These are phyloP conservation scores for Cladosporium sp. DNA, from an alignment of 2,329 filamentous ascomycete species.

Conservation along the genomic window DNA sequence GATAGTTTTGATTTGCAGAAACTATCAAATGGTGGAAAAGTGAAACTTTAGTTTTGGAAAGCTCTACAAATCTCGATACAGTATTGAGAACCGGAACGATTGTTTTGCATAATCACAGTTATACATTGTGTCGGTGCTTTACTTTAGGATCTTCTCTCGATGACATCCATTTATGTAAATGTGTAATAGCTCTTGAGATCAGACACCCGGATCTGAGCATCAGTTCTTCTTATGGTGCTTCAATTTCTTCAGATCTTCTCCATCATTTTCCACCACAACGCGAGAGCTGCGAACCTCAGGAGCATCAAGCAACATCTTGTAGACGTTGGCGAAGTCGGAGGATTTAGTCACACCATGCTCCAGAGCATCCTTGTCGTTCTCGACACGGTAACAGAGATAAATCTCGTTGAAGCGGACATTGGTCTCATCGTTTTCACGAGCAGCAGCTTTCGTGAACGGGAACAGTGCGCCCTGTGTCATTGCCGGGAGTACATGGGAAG, in stretches of 20 bases:
- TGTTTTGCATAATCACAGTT: too few relatives aligned
- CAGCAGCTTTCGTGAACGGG: conserved; percentile 31
- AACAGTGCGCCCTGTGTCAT: conserved; percentile 36
- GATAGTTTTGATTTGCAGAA: too few relatives aligned
- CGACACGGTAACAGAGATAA: conserved; percentile 28
- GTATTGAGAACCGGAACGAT: too few relatives aligned
- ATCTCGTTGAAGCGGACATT: conserved; percentile 40
- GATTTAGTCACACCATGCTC: conserved; percentile 12
- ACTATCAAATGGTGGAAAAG: too few relatives aligned
- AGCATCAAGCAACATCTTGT: conserved; percentile 8
- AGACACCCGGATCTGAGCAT: too few relatives aligned
- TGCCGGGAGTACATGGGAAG: conserved; percentile 20
- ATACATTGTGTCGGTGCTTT: too few relatives aligned
- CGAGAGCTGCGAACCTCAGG: conserved; percentile 4
- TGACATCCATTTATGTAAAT: too few relatives aligned
- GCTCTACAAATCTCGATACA: too few relatives aligned
- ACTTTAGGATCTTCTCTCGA: too few relatives aligned
- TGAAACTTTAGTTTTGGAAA: too few relatives aligned
- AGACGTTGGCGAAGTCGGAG: conserved; percentile 14
- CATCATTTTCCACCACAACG: conserved; percentile 4
- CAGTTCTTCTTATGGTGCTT: conserved; percentile 1
- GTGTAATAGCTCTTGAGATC: too few relatives aligned
- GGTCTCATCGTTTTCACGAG: conserved; percentile 27
- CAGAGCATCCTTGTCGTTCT: conserved; percentile 10
- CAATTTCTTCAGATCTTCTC: not conserved